A percentile compares a stretch with the other conserved stretches of the same genome.
These are phyloP conservation scores for Venturia nashicola DNA, from an alignment of 2,329 filamentous ascomycete genomes.

Conservation along the genomic window DNA sequence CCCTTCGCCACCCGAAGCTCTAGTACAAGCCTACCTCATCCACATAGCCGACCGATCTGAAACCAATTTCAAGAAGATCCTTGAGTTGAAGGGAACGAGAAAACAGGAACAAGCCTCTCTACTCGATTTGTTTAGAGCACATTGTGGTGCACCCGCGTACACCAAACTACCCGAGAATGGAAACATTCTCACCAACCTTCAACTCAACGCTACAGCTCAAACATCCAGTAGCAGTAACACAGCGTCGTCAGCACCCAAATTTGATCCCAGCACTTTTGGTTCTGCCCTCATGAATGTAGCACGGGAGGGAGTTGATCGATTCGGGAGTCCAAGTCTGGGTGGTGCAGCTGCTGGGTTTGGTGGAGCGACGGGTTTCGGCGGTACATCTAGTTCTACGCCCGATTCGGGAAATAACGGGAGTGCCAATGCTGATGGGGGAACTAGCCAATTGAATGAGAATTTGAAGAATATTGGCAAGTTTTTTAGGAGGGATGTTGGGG, in stretches of 20 bases:
- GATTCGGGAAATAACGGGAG: constrained; percentile 10
- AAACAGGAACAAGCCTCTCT: constrained; percentile 73
- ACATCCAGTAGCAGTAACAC: constrained; percentile 11
- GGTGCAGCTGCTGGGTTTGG: background rate
- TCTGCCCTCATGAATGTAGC: constrained; percentile 83
- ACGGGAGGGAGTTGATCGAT: constrained; percentile 66
- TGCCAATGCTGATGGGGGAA: constrained; percentile 18
- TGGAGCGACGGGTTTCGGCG: background rate
- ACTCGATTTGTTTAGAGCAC: constrained; percentile 82
- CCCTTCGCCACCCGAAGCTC: constrained; percentile 76
- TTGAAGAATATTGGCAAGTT: constrained; percentile 94
- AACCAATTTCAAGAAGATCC: constrained; percentile 87
- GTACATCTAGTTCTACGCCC: background rate
- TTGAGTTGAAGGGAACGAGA: constrained; percentile 83
- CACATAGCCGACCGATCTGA: constrained; percentile 92
- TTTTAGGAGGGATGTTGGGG: constrained; percentile 77
- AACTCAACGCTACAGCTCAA: constrained; percentile 15
- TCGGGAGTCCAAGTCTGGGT: constrained; percentile 49
- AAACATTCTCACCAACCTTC: constrained; percentile 24
- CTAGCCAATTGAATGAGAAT: constrained; percentile 79
- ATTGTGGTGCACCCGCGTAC: constrained; percentile 54
- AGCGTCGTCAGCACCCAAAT: constrained; percentile 35
- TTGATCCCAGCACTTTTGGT: constrained; percentile 72
- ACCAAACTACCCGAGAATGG: constrained; percentile 44
- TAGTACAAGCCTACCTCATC: constrained; percentile 95